A percentile compares a stretch with the other conserved stretches of the same genome.
These are phyloP conservation scores for Phallus indusiatus DNA, from an alignment of 768 basidiomycete genomes.

Conservation along the genomic window DNA sequence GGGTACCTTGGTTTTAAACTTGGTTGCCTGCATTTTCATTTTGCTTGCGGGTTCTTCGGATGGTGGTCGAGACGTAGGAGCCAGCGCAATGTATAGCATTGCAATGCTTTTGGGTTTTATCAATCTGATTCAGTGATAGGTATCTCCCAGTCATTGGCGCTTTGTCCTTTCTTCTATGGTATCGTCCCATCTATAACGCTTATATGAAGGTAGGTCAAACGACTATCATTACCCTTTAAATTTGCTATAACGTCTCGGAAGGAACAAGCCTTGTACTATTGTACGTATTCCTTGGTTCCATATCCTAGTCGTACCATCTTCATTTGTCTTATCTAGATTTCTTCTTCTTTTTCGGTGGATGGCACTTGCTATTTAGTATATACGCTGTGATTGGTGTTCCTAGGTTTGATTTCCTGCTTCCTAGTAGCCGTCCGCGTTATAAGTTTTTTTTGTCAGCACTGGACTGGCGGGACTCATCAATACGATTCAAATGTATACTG, in stretches of 20 bases:
- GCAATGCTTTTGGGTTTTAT: slow-evolving; percentile 18
- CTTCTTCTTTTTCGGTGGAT: slow-evolving; percentile 95
- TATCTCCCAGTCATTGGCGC: slow-evolving; percentile 72
- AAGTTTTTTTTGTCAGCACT: slow-evolving; percentile 41
- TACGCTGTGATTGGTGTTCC: slow-evolving; percentile 85
- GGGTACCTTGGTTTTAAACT: slow-evolving; percentile 75
- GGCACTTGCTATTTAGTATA: slow-evolving; percentile 85
- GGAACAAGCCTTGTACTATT: slow-evolving; percentile 93
- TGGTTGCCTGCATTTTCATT: slow-evolving; percentile 83
- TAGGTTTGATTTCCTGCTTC: slow-evolving; percentile 35
- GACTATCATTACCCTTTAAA: slow-evolving; percentile 15
- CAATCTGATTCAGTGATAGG: slow-evolving; percentile 27
- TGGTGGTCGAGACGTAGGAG: slow-evolving; percentile 72
- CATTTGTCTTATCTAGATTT: slow-evolving; percentile 46
- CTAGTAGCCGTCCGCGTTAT: slow-evolving; percentile 7
- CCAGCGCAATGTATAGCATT: slow-evolving; percentile 57
- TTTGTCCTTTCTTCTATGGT: slow-evolving; percentile 89
- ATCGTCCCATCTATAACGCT: slow-evolving; percentile 95
- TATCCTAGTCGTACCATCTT: slow-evolving; percentile 15
- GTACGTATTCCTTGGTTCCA: slow-evolving; percentile 32
- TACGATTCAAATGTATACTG: slow-evolving; percentile 72
- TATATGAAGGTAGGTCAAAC: slow-evolving; percentile 78
- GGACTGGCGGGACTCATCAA: slow-evolving; percentile 94
- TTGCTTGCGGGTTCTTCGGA: slow-evolving; percentile 67
- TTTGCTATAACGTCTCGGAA: slow-evolving; percentile 26